Base-by-base conservation (phyloP, 805 yeast species). In the Cyberlindnera euphorbiiphila region DNA sequence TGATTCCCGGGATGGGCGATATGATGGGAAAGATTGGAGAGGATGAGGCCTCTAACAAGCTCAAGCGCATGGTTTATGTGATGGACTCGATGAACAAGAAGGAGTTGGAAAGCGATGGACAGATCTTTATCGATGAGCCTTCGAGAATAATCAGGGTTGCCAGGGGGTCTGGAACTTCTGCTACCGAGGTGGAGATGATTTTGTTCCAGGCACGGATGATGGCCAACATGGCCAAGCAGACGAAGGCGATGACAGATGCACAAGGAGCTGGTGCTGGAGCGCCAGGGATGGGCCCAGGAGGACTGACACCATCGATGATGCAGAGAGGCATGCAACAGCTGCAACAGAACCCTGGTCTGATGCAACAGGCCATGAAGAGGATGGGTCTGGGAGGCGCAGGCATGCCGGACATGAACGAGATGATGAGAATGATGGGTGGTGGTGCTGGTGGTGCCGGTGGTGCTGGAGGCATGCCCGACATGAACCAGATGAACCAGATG, bases 81-180 rank as follows among this genome's bases (percentile, higher is more conserved):
- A 76, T 91, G 84, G 98, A 91, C 60, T 87, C 97, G 3, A 91
- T 91, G 98, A 91, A 96, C 2, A 81, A 80, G 47, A 69, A 81
- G 54, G 98, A 91, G 65, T 73, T 91, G 43, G 95, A 87, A 53
- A 76, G 86, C 46, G 98, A 91, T 60, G 98, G 98, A 2, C 68
- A 77, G 43, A 63, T 85, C 15, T 87, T 91, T 60, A 70, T 74
- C 25, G 78, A 80, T 36, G 79, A 89, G 61, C 98, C 98, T 6
- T 71, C 81, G 31, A 75, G 98, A 60, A 77, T 91, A 34, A 76
- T 88, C 5, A 73, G 98, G 52, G 91, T 91, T 5, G 98, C 98
- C 0, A 73, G 85, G 48, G 98, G 98, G 8, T 81, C 96, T 3
- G 98, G 98, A 16, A 86, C 96, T 17, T 68, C 93, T 2, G 95